Conservation (phyloP, 805 yeast genomes). For the Candida mattraensis region DNA sequence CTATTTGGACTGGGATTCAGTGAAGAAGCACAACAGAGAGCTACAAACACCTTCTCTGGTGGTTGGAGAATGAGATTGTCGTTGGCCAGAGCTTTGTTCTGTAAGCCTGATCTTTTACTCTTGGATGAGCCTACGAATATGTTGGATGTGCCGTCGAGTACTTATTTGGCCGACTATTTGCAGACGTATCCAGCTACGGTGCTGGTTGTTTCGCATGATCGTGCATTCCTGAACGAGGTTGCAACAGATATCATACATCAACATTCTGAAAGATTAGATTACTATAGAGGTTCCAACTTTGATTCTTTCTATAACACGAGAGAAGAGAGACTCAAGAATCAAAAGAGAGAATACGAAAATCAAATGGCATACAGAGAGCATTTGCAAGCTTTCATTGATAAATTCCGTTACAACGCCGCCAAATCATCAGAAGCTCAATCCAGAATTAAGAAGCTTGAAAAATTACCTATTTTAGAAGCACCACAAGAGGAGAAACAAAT, state of each 20-base stretch:
- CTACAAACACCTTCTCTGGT: slow-evolving; percentile 94
- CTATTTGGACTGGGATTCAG: slow-evolving; percentile 93
- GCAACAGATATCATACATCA: slow-evolving; percentile 98
- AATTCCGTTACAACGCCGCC: slow-evolving; percentile 96
- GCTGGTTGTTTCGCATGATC: slow-evolving; percentile 94
- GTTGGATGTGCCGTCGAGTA: slow-evolving; percentile 99
- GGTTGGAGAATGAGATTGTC: slow-evolving; percentile 99
- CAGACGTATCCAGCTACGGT: slow-evolving; percentile 92
- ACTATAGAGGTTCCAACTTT: slow-evolving; percentile 91
- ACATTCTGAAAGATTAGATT: slow-evolving; percentile 95
- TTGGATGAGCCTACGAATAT: slow-evolving; percentile 99
- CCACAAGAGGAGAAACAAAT: slow-evolving; percentile 90
- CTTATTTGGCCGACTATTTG: slow-evolving; percentile 85
- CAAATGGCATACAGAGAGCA: slow-evolving; percentile 96
- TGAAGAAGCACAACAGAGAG: slow-evolving; percentile 73
- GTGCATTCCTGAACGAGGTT: slow-evolving; percentile 94
- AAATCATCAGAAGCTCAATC: slow-evolving; percentile 98
- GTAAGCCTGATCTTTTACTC: slow-evolving; percentile 90
- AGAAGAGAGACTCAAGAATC: slow-evolving; percentile 93
- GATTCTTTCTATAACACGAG: slow-evolving; percentile 90
- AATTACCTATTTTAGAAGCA: slow-evolving; percentile 86
- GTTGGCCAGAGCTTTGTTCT: slow-evolving; percentile 96
- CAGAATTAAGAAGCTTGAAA: slow-evolving; percentile 93
- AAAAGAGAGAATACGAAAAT: slow-evolving; percentile 91
- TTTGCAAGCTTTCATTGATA: slow-evolving; percentile 92